Base-by-base conservation (phyloP, 2,329 filamentous ascomycete genomes). In the Cladophialophora immunda region DNA sequence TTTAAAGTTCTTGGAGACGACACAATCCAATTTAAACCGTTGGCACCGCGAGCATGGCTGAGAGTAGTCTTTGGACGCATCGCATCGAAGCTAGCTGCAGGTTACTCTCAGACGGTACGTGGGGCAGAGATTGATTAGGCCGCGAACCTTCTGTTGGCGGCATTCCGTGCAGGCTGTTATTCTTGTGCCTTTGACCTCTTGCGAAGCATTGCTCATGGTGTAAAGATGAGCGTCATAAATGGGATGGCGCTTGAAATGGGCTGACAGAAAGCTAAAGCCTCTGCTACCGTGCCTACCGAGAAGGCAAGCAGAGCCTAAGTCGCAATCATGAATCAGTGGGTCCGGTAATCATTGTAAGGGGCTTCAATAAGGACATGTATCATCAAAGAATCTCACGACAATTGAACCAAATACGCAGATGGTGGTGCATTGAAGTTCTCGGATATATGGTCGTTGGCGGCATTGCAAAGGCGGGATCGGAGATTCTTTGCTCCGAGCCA, bases 81-180 rank as follows among this genome's bases (percentile, higher is more conserved):
- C 62, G 47, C 66, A 68, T 52, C 62, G 62, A 34, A 68, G 62
- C 66, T 68, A 57, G 17, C 45, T 27, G 45, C 19, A 13, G 7
- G 45, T 50, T 50, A 50, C 22, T 27, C 9, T 9, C 8, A 50
- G 45, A 50, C 22, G 9, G 45, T 11, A 25, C 45, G 27, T 27
- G 11, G 45, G 5, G 9, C 17, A 27, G 19, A 3, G 19, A 11
- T 4, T 27, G 11, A 27, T 25, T 22, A 15, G 15, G 22, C 17
- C 7, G 34, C 57, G 50, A 66, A 90, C 88, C 82, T 90, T 90
- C 73, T 90, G 88, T 76, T 90, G 88, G 58, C 88, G 82, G 76
- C 88, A 90, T 74, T 90, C 87, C 74, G 89, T 90, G 76, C 88
- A 90, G n/a, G 88, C 88, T 73, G 62, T 68, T 25, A 68, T 36